Evolutionary conservation across 495 filamentous ascomycete genomes (phyloP).

Genomic region (Aspergillus hancockii): DNA sequence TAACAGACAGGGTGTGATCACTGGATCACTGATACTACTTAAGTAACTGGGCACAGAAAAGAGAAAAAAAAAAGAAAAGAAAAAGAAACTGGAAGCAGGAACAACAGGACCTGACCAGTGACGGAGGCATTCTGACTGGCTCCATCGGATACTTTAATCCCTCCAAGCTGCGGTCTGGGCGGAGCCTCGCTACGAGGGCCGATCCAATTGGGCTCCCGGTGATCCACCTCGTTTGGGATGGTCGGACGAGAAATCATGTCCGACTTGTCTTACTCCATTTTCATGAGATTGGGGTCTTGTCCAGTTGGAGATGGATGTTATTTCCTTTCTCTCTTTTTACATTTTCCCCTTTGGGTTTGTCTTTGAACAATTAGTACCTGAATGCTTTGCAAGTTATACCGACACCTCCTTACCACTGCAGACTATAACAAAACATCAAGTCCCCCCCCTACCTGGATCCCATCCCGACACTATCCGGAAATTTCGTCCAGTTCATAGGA

Average conservation of each 20-base stretch:
- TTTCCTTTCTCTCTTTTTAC: background rate
- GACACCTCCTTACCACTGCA: background rate
- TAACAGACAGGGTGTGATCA: background rate
- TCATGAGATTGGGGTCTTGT: too few relatives aligned
- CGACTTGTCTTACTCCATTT: slow-evolving; percentile 8
- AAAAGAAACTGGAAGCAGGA: too few relatives aligned
- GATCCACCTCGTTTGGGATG: slow-evolving; percentile 24
- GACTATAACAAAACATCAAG: too few relatives aligned
- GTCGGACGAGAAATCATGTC: slow-evolving; percentile 10
- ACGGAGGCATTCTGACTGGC: slow-evolving; percentile 13
- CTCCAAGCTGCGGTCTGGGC: slow-evolving; percentile 29
- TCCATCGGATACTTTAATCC: slow-evolving; percentile 25
- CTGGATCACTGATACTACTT: background rate
- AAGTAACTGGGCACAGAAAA: too few relatives aligned
- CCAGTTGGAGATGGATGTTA: too few relatives aligned
- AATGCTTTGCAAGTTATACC: background rate
- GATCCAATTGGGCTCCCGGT: slow-evolving; percentile 16
- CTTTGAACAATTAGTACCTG: background rate
- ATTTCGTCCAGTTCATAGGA: background rate
- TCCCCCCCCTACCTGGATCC: too few relatives aligned
- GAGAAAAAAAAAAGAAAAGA: too few relatives aligned
- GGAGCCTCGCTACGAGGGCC: slow-evolving; percentile 24
- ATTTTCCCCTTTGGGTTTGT: background rate
- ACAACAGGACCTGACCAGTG: slow-evolving; percentile 14
- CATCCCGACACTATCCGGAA: too few relatives aligned